Base-by-base conservation (phyloP, 306 rosid genomes). In the Sicyos baderoa region DNA sequence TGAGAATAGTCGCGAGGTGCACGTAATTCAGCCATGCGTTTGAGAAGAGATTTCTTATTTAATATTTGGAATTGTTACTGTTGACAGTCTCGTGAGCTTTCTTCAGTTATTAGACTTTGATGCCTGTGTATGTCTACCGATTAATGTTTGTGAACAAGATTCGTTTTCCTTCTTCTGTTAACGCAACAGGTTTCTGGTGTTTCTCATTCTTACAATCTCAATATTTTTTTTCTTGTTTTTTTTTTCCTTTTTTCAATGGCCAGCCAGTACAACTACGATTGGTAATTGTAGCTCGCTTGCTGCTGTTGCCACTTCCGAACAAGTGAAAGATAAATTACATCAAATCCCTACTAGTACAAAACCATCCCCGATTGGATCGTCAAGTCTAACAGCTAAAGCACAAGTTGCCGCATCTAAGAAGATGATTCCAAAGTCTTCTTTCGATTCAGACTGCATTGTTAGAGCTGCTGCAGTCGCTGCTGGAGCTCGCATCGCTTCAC, bases 401-500 rank as follows among this genome's bases (percentile, higher is more conserved):
- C 80, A 62, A 66, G 54, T 51, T 40, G 54, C 73, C 62, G 29
- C 23, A 47, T 51, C 80, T 25, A 87, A 79, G 72, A 87, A 83
- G 54, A 54, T 86, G 27, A 14, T 77, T 17, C 14, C 77, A 9
- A 88, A 82, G 81, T 54, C 83, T 65, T 76, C 65, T 64, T 22
- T 76, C 23, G 65, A 48, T 73, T 40, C 77, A 37, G 82, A 80
- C 69, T 73, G 78, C 72, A 76, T 68, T 29, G 63, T 87, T 48
- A 83, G 87, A 79, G 87, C 85, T 55, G 65, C 84, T 52, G 82
- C 89, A 0, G 84, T 86, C 56, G 89, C 89, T 60, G 85, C 82
- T 73, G 92, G 89, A 29, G 88, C 93, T 21, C 89, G 82, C 47
- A 80, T 85, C 55, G 89, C 80, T 76, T 80, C 89, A 21, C 79